Evolutionary conservation across 257 asterid genomes (phyloP), one percentile per base, ranked within the genome.

Genomic region (Henckelia pumila): DNA sequence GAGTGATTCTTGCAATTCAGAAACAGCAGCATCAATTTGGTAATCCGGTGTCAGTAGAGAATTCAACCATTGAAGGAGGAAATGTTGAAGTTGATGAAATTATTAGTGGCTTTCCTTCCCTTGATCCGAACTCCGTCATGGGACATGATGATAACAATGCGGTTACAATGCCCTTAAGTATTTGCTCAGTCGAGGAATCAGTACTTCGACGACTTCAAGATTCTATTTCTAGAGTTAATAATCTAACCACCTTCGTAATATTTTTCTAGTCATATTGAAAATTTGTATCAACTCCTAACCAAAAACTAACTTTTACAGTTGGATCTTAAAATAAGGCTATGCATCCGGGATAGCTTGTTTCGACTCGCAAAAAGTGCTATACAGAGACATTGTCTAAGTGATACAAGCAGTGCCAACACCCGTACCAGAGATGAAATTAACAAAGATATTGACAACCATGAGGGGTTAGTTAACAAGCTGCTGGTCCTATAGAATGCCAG

Each of bases 1-100:
- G 95, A 75, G 98, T 96, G 60, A 86, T 85, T 73, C 85, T 88
- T 71, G 98, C 95, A 53, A 92, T 89, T 73, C 95, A 86, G 74
- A 88, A 82, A 70, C 97, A 92, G 76, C 97, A 84, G 75, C 85
- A 77, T 81, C 86, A 88, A 72, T 86, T 92, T 16, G 79, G 88
- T 71, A 82, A 81, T 75, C 94, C 81, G 73, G 79, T 60, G 6
- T 70, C 80, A 16, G 70, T 71, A 57, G 82, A 86, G 59, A 66
- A 73, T 77, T 73, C 87, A 65, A 73, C 74, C 53, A 50, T 69
- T 74, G 85, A 83, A 64, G 95, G 86, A 66, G 85, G 83, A 72
- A 78, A 78, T 49, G 25, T 28, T 64, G 90, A 80, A 67, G 80
- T 74, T 59, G 87, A 81, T 64, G 84, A 80, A 56, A 80, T 73